Conservation (phyloP, 208 protist genomes). For the Wallacemonas sp. region DNA sequence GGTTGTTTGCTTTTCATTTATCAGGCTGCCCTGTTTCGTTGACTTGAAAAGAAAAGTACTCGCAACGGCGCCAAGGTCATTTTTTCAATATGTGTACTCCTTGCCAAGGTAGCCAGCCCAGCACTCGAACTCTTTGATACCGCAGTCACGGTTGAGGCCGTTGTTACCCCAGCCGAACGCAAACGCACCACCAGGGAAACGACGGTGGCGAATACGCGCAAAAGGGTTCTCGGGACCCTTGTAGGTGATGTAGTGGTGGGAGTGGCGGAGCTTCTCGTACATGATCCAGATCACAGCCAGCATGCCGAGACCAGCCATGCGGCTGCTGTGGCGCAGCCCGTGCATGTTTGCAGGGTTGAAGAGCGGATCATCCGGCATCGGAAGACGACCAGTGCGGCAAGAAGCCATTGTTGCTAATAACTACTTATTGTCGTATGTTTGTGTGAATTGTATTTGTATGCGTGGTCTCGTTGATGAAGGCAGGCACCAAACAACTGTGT, state of each 20-base stretch:
- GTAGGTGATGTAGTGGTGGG: constrained; percentile 79
- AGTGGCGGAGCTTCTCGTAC: constrained; percentile 78
- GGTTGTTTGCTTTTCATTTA: neutral
- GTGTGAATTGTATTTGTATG: neutral
- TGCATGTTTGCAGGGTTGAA: constrained; percentile 47
- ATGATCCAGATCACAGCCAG: constrained; percentile 74
- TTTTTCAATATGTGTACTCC: constrained; percentile 37
- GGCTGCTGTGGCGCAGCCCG: constrained; percentile 60
- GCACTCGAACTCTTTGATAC: constrained; percentile 85
- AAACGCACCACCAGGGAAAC: constrained; percentile 74
- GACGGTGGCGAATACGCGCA: constrained; percentile 73
- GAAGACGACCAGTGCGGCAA: constrained; percentile 74
- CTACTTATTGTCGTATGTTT: neutral
- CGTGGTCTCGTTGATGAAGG: neutral
- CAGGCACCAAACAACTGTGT: too few relatives aligned
- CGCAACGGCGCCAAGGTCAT: too few relatives aligned
- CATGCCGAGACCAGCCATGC: constrained; percentile 55
- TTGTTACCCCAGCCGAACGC: constrained; percentile 90
- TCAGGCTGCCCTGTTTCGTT: too few relatives aligned
- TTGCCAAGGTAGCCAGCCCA: constrained; percentile 88
- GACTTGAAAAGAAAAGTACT: too few relatives aligned
- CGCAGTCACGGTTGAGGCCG: constrained; percentile 87
- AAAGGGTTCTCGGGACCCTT: constrained; percentile 84
- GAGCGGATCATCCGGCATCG: constrained; percentile 82
- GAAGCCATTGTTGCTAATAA: constrained; percentile 40